Evolutionary conservation across 2,329 filamentous ascomycete species (phyloP).

Genomic region (Curvularia hawaiiensis): DNA sequence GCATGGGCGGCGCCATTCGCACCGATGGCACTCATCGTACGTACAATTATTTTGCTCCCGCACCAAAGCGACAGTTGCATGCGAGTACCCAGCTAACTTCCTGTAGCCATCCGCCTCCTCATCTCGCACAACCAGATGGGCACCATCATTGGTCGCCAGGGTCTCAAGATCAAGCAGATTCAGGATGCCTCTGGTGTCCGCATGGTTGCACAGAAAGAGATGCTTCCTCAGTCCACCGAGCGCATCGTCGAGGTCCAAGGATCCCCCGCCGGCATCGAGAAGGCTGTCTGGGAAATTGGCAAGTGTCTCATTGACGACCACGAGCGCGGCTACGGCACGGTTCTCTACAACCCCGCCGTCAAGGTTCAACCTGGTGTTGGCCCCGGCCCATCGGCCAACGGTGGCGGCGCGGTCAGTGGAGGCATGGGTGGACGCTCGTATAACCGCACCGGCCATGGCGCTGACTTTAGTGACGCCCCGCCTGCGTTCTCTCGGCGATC

Average conservation of each 20-base stretch:
- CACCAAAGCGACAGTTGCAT: neutral
- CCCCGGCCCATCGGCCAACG: conserved; percentile 57
- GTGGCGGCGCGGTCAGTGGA: conserved; percentile 58
- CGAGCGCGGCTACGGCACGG: conserved; percentile 95
- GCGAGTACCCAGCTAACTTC: conserved; percentile 23
- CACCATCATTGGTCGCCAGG: conserved; percentile 95
- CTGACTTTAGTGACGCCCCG: conserved; percentile 89
- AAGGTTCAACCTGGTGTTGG: conserved; percentile 73
- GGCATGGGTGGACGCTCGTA: conserved; percentile 66
- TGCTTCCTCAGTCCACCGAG: conserved; percentile 98
- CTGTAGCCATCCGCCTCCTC: conserved; percentile 87
- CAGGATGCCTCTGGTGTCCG: conserved; percentile 95
- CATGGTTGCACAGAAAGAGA: conserved; percentile 99
- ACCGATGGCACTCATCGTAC: conserved; percentile 94
- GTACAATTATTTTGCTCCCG: conserved; percentile 45
- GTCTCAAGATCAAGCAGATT: conserved; percentile 99
- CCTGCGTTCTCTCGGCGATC: conserved; percentile 75
- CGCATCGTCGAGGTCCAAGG: conserved; percentile 97
- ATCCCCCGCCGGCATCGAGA: conserved; percentile 91
- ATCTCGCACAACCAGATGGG: conserved; percentile 99
- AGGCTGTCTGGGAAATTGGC: conserved; percentile 97
- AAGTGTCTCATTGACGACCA: conserved; percentile 98
- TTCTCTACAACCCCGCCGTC: conserved; percentile 95
- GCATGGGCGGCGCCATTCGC: conserved; percentile 86
- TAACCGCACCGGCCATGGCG: conserved; percentile 93